phyloP scores from a whole-genome alignment of 2,329 filamentous ascomycete genomes.

The Beauveria caledonica region DNA sequence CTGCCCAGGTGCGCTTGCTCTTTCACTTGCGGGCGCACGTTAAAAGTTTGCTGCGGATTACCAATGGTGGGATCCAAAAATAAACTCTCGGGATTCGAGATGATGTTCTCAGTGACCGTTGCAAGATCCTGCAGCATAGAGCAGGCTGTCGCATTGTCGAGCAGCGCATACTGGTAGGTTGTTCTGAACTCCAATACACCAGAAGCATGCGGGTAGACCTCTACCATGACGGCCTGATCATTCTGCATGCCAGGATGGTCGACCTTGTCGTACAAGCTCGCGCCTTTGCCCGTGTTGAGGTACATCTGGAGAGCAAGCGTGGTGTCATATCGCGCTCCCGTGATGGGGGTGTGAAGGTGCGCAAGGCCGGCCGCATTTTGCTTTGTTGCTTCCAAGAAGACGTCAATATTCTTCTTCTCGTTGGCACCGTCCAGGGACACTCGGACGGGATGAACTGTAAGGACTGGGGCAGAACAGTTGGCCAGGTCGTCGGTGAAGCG shows the following conservation, averaged over 20 bases:
- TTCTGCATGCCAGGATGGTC: slow-evolving; percentile 2
- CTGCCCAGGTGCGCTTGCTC: not conserved
- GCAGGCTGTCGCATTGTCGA: not conserved
- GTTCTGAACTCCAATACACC: not conserved
- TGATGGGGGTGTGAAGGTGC: not conserved
- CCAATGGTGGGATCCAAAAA: not conserved
- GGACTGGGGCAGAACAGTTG: not conserved
- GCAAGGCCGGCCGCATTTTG: not conserved
- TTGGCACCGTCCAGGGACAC: not conserved
- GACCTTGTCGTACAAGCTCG: not conserved
- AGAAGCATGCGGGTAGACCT: not conserved
- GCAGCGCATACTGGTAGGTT: slow-evolving; percentile 1
- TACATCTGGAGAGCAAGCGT: slow-evolving; percentile 1
- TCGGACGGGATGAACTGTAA: not conserved
- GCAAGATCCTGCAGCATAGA: not conserved
- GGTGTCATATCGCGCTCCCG: not conserved
- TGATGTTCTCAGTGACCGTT: not conserved
- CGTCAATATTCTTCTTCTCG: not conserved
- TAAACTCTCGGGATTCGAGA: not conserved
- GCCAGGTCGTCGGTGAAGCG: not conserved
- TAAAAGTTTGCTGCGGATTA: not conserved
- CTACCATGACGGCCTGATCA: not conserved
- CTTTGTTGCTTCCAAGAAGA: not conserved
- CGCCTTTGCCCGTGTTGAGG: slow-evolving; percentile 1
- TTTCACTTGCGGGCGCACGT: not conserved